Percentiles rank a stretch among this genome's conserved stretches.
Conservation (phyloP, 441 rosid species). For the Bocquillonia castaneifolia region DNA sequence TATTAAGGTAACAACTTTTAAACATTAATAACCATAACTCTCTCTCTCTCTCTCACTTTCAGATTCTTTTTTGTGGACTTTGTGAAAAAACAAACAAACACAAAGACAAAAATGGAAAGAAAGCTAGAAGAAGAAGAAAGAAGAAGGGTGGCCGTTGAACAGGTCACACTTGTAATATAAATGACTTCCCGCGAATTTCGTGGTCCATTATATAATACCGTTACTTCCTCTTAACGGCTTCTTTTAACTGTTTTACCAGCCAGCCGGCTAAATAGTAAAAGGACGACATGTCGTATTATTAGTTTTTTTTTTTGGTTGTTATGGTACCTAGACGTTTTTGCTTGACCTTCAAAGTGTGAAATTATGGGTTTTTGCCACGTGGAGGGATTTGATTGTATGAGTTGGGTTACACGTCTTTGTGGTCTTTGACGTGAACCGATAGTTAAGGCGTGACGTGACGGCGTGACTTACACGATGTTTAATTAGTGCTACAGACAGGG, state of each 20-base stretch:
- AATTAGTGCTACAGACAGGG: not conserved
- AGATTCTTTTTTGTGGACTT: not conserved
- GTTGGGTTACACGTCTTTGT: not conserved
- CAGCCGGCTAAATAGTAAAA: not conserved
- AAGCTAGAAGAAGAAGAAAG: not conserved
- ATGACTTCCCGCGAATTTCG: conserved; percentile 43
- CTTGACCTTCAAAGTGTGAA: not conserved
- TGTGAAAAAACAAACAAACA: not conserved
- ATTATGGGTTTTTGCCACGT: not conserved
- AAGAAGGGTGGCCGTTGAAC: conserved; percentile 27
- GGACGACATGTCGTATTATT: not conserved
- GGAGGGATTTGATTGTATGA: not conserved
- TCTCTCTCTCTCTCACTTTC: not conserved
- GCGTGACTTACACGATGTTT: conserved; percentile 3
- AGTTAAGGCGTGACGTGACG: conserved; percentile 8
- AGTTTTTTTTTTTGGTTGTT: not conserved
- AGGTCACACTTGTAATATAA: conserved; percentile 19
- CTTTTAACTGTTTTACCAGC: conserved; percentile 5
- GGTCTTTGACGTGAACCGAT: not conserved
- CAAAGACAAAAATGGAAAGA: not conserved
- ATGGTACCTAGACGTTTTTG: not conserved
- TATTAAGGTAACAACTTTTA: not conserved
- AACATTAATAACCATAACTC: not conserved
- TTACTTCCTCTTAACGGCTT: not conserved
- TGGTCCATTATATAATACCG: conserved; percentile 1